Percentiles rank a stretch among this genome's conserved stretches.
phyloP scores from a whole-genome alignment of 768 basidiomycete species.

The Hypholoma sublateritium region DNA sequence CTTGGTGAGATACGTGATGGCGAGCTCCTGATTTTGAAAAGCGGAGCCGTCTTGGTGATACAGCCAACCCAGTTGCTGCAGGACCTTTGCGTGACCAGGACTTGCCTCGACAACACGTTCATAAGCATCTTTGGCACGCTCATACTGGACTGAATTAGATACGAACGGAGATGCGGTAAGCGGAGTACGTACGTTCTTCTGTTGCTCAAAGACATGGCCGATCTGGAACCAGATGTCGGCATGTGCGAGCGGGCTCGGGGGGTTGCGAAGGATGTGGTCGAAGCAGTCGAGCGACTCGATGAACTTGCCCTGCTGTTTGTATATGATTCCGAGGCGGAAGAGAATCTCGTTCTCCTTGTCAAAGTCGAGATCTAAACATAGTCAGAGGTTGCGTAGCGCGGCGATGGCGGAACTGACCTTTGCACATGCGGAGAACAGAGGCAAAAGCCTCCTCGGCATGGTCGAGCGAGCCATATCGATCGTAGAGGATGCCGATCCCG shows the following conservation, averaged over 20 bases:
- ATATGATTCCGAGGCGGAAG: slow-evolving; percentile 97
- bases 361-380: slow-evolving; percentile 73
- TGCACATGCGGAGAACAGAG: slow-evolving; percentile 95
- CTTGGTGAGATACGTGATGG: slow-evolving; percentile 92
- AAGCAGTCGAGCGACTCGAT: slow-evolving; percentile 88
- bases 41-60: slow-evolving; percentile 94
- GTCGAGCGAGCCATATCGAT: slow-evolving; percentile 96
- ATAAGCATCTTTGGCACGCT: slow-evolving; percentile 90
- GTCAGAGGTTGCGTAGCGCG: too few species aligned
- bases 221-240: slow-evolving; percentile 99
- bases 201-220: slow-evolving; percentile 97
- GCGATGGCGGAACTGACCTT: slow-evolving; percentile 52
- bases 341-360: slow-evolving; percentile 99
- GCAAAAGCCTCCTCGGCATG: slow-evolving; percentile 99
- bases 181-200: slow-evolving; percentile 78
- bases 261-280: slow-evolving; percentile 93
- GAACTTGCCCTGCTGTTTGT: slow-evolving; percentile 98
- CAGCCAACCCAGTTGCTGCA: slow-evolving; percentile 97
- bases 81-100: slow-evolving; percentile 92
- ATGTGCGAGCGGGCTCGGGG: slow-evolving; percentile 92
- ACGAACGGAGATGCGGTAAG: neutral
- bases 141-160: slow-evolving; percentile 54
- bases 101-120: slow-evolving; percentile 94
- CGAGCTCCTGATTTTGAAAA: slow-evolving; percentile 95
- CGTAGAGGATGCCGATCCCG: slow-evolving; percentile 98